phyloP scores from a whole-genome alignment of 2,329 filamentous ascomycete species.

The Phyllosticta citrichinensis region DNA sequence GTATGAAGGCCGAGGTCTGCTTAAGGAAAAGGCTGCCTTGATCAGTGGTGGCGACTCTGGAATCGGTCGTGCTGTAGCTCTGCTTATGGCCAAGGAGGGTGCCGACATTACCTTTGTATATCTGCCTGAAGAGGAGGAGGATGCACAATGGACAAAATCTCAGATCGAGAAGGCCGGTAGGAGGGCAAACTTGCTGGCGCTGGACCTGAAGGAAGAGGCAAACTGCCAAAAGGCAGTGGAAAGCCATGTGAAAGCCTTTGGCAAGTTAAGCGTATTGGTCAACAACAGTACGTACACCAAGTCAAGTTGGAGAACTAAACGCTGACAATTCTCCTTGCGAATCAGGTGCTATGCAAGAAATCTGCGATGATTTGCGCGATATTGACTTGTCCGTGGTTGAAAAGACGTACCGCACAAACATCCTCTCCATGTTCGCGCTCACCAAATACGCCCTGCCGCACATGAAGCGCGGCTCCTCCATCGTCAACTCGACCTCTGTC shows the following conservation, averaged over 20 bases:
- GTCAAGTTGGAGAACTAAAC: background rate
- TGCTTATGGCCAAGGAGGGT: conserved; percentile 49
- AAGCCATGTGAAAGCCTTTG: conserved; percentile 41
- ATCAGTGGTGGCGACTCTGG: conserved; percentile 21
- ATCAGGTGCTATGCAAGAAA: conserved; percentile 44
- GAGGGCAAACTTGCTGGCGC: conserved; percentile 38
- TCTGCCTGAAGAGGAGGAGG: conserved; percentile 45
- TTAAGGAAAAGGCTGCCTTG: conserved; percentile 23
- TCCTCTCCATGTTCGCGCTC: conserved; percentile 6
- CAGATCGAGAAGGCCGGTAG: conserved; percentile 42
- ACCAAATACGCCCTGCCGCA: conserved; percentile 12
- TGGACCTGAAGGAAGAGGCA: conserved; percentile 40
- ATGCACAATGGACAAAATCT: conserved; percentile 45
- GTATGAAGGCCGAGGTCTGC: conserved; percentile 22
- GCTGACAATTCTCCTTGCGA: background rate
- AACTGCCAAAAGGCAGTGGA: conserved; percentile 44
- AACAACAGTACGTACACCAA: conserved; percentile 36
- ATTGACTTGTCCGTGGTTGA: conserved; percentile 47
- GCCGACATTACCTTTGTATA: conserved; percentile 48
- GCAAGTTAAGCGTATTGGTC: conserved; percentile 38
- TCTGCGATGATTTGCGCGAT: conserved; percentile 42
- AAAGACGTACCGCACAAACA: conserved; percentile 39
- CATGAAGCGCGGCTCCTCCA: conserved; percentile 24
- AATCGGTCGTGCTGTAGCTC: conserved; percentile 37
- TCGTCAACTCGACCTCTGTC: conserved; percentile 48